A percentile compares a stretch with the other conserved stretches of the same genome.
phyloP scores from a whole-genome alignment of 495 filamentous ascomycete genomes.

The Penicillium cinerascens region DNA sequence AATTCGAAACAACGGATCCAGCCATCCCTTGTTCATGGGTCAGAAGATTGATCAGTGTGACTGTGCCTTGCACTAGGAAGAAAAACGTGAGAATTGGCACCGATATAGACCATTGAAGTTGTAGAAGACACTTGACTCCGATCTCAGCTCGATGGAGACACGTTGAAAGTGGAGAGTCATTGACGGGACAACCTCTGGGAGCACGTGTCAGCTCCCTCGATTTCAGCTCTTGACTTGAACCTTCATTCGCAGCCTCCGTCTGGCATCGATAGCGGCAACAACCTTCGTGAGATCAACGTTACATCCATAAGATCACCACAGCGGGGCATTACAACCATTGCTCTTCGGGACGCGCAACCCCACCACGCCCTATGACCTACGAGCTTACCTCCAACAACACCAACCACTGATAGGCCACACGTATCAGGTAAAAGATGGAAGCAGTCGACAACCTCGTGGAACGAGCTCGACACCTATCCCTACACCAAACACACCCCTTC shows the following conservation, averaged over 20 bases:
- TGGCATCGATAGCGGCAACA: not conserved
- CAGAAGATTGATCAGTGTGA: not conserved
- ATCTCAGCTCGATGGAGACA: constrained; percentile 11
- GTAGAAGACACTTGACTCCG: not conserved
- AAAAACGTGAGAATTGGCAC: not conserved
- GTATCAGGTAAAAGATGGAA: constrained; percentile 6
- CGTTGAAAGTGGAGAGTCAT: constrained; percentile 9
- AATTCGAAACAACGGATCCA: not conserved
- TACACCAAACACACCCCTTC: constrained; percentile 11
- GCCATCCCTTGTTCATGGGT: not conserved
- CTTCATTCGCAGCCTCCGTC: not conserved
- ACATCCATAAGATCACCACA: not conserved
- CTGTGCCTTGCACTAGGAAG: no score
- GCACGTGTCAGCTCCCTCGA: constrained; percentile 4
- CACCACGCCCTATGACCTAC: not conserved
- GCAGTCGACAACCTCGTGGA: constrained; percentile 20
- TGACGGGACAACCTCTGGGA: constrained; percentile 2
- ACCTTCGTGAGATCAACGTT: not conserved
- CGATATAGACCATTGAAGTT: not conserved
- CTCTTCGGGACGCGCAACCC: not conserved
- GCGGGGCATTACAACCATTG: not conserved
- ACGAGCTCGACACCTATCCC: constrained; percentile 15
- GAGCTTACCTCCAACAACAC: not conserved
- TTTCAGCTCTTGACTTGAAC: not conserved
- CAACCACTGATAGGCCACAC: not conserved